Percentiles rank a stretch among this genome's conserved stretches.
phyloP scores from a whole-genome alignment of 164 flowering plant genomes.

The Warburgia ugandensis region DNA sequence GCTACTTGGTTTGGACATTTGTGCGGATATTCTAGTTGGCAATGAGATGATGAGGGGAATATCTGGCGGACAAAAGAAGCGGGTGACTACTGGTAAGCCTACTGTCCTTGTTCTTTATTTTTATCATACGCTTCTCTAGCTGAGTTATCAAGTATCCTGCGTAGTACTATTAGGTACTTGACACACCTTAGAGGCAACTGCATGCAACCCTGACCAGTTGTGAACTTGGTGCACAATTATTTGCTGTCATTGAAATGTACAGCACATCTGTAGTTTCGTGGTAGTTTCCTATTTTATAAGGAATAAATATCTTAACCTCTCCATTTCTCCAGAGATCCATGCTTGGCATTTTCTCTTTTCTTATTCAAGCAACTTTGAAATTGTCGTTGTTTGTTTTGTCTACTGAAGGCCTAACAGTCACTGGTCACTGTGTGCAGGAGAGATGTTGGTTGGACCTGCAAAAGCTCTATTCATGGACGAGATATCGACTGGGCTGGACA shows the following conservation, averaged over 20 bases:
- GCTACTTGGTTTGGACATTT: slow-evolving; percentile 57
- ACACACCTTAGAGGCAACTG: neutral
- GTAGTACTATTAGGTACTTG: too few relatives aligned
- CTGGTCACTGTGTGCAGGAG: slow-evolving; percentile 28
- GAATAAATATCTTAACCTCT: too few relatives aligned
- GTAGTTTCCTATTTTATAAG: too few relatives aligned
- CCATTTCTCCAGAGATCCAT: too few relatives aligned
- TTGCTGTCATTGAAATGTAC: too few relatives aligned
- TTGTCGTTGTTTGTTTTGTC: neutral
- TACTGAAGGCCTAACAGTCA: slow-evolving; percentile 2
- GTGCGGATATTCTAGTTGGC: slow-evolving; percentile 52
- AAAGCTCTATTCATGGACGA: slow-evolving; percentile 63
- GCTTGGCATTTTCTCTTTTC: too few relatives aligned
- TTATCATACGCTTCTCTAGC: too few relatives aligned
- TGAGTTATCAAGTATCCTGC: too few relatives aligned
- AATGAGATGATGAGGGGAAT: slow-evolving; percentile 58
- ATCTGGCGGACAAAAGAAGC: slow-evolving; percentile 64
- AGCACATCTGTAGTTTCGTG: too few relatives aligned
- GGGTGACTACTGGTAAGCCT: slow-evolving; percentile 52
- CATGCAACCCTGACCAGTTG: neutral
- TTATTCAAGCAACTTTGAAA: too few relatives aligned
- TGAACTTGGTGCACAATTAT: too few relatives aligned
- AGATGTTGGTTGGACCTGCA: slow-evolving; percentile 61
- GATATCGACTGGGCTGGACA: slow-evolving; percentile 61
- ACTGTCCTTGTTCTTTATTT: neutral